A percentile compares a stretch with the other conserved stretches of the same genome.
Conservation (phyloP, 352 stramenopile species). For the Plasmopara viticola region DNA sequence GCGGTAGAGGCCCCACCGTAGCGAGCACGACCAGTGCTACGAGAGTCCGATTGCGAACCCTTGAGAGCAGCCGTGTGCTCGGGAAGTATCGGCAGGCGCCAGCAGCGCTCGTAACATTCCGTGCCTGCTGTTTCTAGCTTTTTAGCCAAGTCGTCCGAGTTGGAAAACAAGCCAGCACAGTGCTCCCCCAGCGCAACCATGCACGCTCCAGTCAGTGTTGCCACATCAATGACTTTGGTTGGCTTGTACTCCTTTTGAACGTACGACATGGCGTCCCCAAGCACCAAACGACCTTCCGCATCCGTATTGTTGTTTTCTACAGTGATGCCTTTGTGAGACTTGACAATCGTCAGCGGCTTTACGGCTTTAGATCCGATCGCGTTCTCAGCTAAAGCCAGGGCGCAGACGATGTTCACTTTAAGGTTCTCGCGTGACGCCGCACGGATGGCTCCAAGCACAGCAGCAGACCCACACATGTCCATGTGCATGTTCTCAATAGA, state of each 20-base stretch:
- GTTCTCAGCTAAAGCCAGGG: constrained; percentile 76
- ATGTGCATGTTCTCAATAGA: constrained; percentile 91
- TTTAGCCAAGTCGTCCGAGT: constrained; percentile 79
- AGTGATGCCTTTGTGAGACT: constrained; percentile 86
- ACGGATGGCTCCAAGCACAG: constrained; percentile 75
- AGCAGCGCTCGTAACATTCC: constrained; percentile 78
- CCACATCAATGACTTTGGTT: constrained; percentile 91
- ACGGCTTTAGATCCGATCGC: constrained; percentile 82
- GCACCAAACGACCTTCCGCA: constrained; percentile 87
- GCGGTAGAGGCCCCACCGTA: constrained; percentile 80
- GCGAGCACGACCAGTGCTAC: constrained; percentile 68
- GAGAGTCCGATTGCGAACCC: constrained; percentile 70
- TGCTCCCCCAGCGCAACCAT: constrained; percentile 85
- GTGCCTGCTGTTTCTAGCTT: constrained; percentile 59
- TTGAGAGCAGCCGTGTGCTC: constrained; percentile 82
- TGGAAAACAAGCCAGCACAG: constrained; percentile 89
- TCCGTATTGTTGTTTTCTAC: constrained; percentile 92
- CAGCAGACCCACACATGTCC: constrained; percentile 88
- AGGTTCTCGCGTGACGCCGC: constrained; percentile 60
- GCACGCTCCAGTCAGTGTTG: constrained; percentile 89
- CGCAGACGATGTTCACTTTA: constrained; percentile 78
- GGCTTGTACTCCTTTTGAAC: constrained; percentile 84
- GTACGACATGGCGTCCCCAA: constrained; percentile 87
- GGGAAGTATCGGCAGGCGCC: constrained; percentile 82
- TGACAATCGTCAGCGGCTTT: constrained; percentile 85